phyloP scores from a whole-genome alignment of 2,329 filamentous ascomycete species.

The Ophiognomonia clavigignenti-juglandacearum region DNA sequence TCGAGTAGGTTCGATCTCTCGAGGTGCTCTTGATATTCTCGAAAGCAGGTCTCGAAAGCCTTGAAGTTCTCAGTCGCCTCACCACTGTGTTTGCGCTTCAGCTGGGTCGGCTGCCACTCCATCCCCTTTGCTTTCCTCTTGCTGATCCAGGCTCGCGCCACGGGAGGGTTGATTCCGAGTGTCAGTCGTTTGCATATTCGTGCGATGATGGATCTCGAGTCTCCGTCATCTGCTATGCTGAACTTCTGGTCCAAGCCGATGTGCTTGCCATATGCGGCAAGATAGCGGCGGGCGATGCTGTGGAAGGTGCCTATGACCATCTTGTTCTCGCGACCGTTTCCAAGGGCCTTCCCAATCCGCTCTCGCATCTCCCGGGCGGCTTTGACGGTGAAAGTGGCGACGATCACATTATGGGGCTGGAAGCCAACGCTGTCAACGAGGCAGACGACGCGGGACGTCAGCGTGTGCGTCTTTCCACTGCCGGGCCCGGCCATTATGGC shows the following conservation, averaged over 20 bases:
- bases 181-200: conserved; percentile 75
- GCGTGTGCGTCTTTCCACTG: conserved; percentile 89
- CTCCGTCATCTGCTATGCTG: conserved; percentile 81
- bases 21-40: conserved; percentile 74
- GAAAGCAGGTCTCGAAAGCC: conserved; percentile 64
- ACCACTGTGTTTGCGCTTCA: conserved; percentile 33
- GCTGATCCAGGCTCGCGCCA: conserved; percentile 72
- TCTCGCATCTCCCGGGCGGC: conserved; percentile 91
- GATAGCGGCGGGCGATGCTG: conserved; percentile 81
- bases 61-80: conserved; percentile 29
- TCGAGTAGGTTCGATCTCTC: conserved; percentile 77
- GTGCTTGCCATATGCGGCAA: conserved; percentile 75
- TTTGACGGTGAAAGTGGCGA: conserved; percentile 96
- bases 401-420: conserved; percentile 81
- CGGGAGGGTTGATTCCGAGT: conserved; percentile 62
- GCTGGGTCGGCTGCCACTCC: conserved; percentile 24
- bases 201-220: conserved; percentile 74
- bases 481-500: conserved; percentile 65
- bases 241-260: conserved; percentile 82
- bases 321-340: conserved; percentile 66
- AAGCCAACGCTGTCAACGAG: conserved; percentile 68
- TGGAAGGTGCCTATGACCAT: conserved; percentile 92
- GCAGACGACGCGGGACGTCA: conserved; percentile 89
- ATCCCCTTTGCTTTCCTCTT: conserved; percentile 56
- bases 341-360: conserved; percentile 76